Evolutionary conservation across 2,329 filamentous ascomycete species (phyloP), one percentile per base, ranked within the genome.

Genomic region (Cladosporium sp.): DNA sequence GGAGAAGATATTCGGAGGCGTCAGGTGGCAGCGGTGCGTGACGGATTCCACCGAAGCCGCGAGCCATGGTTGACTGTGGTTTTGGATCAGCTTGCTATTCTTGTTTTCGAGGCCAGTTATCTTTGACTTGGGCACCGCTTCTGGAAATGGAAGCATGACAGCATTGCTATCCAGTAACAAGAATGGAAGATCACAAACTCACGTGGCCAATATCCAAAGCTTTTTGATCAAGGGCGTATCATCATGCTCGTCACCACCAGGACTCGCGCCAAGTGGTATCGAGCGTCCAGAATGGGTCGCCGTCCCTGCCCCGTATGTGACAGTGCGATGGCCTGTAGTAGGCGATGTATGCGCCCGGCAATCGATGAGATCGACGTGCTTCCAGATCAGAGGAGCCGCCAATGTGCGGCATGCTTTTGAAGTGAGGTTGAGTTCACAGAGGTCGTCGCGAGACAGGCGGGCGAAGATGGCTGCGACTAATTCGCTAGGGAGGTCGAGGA

Each of bases 1-100:
- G 28, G 71, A 69, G 71, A 81, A 82, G 56, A 82, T 80, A 33
- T 77, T 77, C 0, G 81, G 81, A 2, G 78, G 75, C 0, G 80
- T 79, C 0, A 82, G 71, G 67, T 82, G 80, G 69, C 81, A 83
- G 28, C 79, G 78, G 69, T 83, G 80, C 12, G 77, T 80, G 7
- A 83, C 68, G 5, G 72, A 73, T 11, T 79, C 78, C 11, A 83
- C 81, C 64, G 78, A 78, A 11, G 76, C 71, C 1, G 80, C 81
- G 14, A 83, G 72, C 16, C 66, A 65, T 18, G 79, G 77, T 40
- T 80, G 80, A 6, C 75, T 79, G 65, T 35, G 57, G 37, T 8
- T 29, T 10, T 55, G 49, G 49, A 12, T 53, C 10, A 29, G 23
- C 28, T 53, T 28, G 49, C 10, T 4, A 21, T 46, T 12, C 14